Evolutionary conservation across 2,329 filamentous ascomycete genomes (phyloP).

Genomic region (Pseudogymnoascus sp.): DNA sequence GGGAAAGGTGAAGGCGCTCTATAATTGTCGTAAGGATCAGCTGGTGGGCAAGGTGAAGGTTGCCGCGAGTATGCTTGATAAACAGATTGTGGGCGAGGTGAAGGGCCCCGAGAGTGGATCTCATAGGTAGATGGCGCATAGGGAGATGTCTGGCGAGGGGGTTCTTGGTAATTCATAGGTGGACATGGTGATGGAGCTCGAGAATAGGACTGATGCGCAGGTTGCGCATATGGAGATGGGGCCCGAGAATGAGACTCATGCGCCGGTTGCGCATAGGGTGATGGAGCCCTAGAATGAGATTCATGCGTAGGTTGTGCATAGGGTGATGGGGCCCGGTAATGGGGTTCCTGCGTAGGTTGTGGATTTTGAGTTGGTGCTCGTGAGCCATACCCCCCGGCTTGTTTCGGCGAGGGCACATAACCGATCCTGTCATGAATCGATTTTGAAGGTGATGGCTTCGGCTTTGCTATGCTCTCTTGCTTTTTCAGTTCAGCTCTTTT

Average conservation of each 20-base stretch:
- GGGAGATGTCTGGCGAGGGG: neutral
- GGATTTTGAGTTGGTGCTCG: conserved; percentile 35
- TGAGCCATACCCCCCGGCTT: conserved; percentile 22
- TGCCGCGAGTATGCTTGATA: conserved; percentile 29
- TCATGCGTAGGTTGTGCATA: conserved; percentile 14
- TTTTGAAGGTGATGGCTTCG: conserved; percentile 21
- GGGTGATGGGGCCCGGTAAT: neutral
- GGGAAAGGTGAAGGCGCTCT: conserved; percentile 28
- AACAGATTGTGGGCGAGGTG: conserved; percentile 24
- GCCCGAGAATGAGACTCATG: conserved; percentile 27
- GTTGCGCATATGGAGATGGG: conserved; percentile 30
- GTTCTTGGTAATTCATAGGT: conserved; percentile 20
- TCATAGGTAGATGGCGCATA: conserved; percentile 21
- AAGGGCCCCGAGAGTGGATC: conserved; percentile 32
- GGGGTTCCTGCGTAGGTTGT: neutral
- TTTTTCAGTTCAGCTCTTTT: conserved; percentile 34
- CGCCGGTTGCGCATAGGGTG: conserved; percentile 31
- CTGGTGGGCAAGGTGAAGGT: conserved; percentile 29
- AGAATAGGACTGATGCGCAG: conserved; percentile 22
- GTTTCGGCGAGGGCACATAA: conserved; percentile 25
- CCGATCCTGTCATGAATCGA: conserved; percentile 19
- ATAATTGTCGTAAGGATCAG: conserved; percentile 29
- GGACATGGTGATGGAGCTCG: conserved; percentile 27
- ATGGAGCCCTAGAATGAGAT: conserved; percentile 31
- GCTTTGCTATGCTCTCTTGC: conserved; percentile 22